These are phyloP conservation scores for Solanum tacnaense DNA, from an alignment of 257 asterid genomes.

Conservation along the genomic window DNA sequence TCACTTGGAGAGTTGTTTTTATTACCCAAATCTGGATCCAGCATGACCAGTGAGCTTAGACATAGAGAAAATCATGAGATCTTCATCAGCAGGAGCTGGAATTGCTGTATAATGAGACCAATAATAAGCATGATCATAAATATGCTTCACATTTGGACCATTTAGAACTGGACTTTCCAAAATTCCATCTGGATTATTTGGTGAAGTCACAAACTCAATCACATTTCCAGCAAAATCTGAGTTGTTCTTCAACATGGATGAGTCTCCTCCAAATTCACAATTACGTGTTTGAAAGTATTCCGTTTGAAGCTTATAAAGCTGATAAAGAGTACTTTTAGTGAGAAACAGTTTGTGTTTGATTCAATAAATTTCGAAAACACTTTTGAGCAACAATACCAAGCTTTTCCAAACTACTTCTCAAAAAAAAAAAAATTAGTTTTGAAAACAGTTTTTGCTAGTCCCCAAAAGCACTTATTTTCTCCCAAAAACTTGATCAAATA, in stretches of 20 bases:
- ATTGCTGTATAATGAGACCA: conserved; percentile 78
- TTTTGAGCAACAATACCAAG: not conserved
- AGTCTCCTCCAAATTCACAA: conserved; percentile 45
- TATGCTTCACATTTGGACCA: conserved; percentile 22
- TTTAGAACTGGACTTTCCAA: conserved; percentile 25
- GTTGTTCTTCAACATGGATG: conserved; percentile 14
- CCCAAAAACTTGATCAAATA: not conserved
- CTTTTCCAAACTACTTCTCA: not conserved
- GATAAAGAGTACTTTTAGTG: not conserved
- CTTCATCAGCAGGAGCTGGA: conserved; percentile 56
- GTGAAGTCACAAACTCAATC: conserved; percentile 68
- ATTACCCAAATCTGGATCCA: conserved; percentile 73
- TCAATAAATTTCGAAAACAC: not conserved
- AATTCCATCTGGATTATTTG: conserved; percentile 62
- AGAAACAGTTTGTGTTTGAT: not conserved
- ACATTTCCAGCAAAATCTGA: conserved; percentile 14
- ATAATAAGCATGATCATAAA: conserved; percentile 65
- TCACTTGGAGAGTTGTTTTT: not conserved
- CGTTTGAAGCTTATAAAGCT: conserved; percentile 48
- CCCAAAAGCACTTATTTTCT: not conserved
- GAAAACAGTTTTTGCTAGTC: not conserved
- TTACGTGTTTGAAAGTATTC: conserved; percentile 28
- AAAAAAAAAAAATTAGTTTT: no score
- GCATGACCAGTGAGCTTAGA: conserved; percentile 88
- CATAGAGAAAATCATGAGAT: conserved; percentile 52